Evolutionary conservation across 352 stramenopile species (phyloP).

Genomic region (Lagenidium giganteum): DNA sequence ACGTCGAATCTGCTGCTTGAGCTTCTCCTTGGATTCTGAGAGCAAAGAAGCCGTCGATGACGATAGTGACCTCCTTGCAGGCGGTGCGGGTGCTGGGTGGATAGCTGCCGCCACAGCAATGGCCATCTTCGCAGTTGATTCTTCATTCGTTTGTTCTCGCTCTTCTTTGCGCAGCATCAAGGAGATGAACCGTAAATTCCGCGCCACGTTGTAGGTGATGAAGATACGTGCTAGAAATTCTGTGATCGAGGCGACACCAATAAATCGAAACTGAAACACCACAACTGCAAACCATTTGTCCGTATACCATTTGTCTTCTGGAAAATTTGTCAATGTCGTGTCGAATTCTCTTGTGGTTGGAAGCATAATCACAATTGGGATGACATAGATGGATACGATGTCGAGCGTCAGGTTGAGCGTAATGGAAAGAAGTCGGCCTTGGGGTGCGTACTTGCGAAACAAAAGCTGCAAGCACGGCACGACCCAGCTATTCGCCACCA

Average conservation of each 20-base stretch:
- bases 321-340: conserved; percentile 1
- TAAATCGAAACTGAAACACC: conserved; percentile 40
- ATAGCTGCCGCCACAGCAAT: not conserved
- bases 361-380: not conserved
- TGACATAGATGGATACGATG: conserved; percentile 2
- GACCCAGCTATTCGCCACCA: conserved; percentile 9
- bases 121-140: not conserved
- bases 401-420: conserved; percentile 10
- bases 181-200: conserved; percentile 6
- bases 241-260: conserved; percentile 14
- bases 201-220: conserved; percentile 11
- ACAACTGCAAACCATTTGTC: conserved; percentile 32
- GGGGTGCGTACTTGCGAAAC: conserved; percentile 4
- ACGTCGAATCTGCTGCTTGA: not conserved
- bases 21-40: not conserved
- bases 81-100: not conserved
- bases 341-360: conserved; percentile 2
- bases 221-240: conserved; percentile 17
- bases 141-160: not conserved
- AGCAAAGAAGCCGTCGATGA: too few relatives aligned
- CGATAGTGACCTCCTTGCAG: too few relatives aligned
- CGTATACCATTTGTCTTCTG: conserved; percentile 23
- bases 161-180: conserved; percentile 6
- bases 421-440: conserved; percentile 5
- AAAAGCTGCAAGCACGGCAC: conserved; percentile 3